Base-by-base conservation (phyloP, 371 early-diverging fungal species). In the Lichtheimia ramosa region DNA sequence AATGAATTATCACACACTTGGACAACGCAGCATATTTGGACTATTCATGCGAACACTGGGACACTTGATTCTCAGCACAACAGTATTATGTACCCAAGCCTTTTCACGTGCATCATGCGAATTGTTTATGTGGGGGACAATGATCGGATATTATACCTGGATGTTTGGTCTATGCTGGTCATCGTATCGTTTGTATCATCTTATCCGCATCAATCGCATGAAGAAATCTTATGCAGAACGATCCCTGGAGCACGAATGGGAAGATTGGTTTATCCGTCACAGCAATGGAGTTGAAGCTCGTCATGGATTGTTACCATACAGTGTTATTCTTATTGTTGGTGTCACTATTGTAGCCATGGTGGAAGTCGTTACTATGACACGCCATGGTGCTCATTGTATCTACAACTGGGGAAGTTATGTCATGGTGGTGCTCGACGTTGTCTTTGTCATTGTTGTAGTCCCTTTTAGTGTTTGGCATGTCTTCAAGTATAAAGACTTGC, bases 81-180 rank as follows among this genome's bases (percentile, higher is more conserved):
- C 48, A 12, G 18, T 73, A 13, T 42, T 68, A 18, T n/a, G 62
- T 4, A 49, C 57, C 15, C 69, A 70, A 51, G 16, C 60, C 7
- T 56, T 68, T 6, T 41, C 52, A 21, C n/a, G 16, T 0, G 23
- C 10, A 18, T 52, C 64, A 0, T 75, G 76, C 24, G 49, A 70
- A 15, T 7, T 70, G 3, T n/a, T 66, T 5, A 51, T 70, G 0
- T 75, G 70, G 68, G 70, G 70, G 3, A 41, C 58, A 0, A 10
- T 66, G 16, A 18, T 68, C 15, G 76, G 76, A 13, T 68, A 63
- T 20, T 69, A 68, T 27, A 70, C 68, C 0, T 75, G 70, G 70
- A 64, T 68, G 5, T 69, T 57, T 61, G 59, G 70, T 3, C 48
- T 72, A 6, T 48, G 57, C 10, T 57, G 63, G 50, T 52, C 66